Percentiles rank a stretch among this genome's conserved stretches.
Conservation (phyloP, 257 asterid species). For the Rhazya stricta region DNA sequence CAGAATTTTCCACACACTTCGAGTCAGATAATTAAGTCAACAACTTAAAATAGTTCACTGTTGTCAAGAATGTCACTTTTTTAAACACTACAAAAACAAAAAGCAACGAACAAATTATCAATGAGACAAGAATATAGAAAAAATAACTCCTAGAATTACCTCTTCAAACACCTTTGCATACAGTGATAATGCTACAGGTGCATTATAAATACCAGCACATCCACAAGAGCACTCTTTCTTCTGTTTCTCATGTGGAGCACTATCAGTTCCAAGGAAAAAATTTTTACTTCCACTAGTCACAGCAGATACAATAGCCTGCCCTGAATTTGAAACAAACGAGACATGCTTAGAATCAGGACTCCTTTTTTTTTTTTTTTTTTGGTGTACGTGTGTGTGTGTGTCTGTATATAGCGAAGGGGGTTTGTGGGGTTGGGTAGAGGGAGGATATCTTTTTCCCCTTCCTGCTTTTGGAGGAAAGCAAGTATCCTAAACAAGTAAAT, state of each 20-base stretch:
- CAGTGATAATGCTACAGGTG: constrained; percentile 86
- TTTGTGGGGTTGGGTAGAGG: not conserved
- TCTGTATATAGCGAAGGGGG: too few relatives aligned
- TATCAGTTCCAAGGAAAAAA: constrained; percentile 84
- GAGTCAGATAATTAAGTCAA: not conserved
- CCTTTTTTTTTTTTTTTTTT: not conserved
- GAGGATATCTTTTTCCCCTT: not conserved
- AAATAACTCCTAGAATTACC: constrained; percentile 32
- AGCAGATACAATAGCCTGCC: constrained; percentile 79
- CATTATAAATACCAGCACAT: constrained; percentile 89
- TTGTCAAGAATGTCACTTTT: not conserved
- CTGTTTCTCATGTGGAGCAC: constrained; percentile 88
- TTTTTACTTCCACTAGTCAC: constrained; percentile 82
- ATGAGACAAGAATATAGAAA: not conserved
- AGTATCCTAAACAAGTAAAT: not conserved
- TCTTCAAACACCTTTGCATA: constrained; percentile 91
- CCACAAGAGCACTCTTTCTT: constrained; percentile 78
- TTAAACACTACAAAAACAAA: not conserved
- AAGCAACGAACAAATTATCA: not conserved
- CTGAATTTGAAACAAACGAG: constrained; percentile 32
- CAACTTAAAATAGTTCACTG: not conserved
- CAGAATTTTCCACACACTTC: not conserved
- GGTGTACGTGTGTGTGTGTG: not conserved
- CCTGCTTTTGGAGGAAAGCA: not conserved
- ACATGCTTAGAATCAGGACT: not conserved